Evolutionary conservation across 768 basidiomycete genomes (phyloP), one percentile per base, ranked within the genome.

Genomic region (Collybia mongolica): DNA sequence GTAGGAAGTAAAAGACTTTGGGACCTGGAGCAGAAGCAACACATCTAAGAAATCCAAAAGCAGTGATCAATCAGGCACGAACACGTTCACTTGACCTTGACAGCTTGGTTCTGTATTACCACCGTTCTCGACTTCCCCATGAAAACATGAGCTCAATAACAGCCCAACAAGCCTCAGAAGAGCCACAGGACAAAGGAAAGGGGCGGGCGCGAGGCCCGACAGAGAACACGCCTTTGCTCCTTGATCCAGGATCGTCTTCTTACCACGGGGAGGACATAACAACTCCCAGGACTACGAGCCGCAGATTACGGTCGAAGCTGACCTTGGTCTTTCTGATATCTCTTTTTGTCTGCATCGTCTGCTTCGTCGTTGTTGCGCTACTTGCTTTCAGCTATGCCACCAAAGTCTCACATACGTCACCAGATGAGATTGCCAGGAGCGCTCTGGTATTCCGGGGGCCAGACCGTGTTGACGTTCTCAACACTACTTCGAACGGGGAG

Each of bases 301-400:
- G 67, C 41, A 63, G 59, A 20, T 63, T 79, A 17, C 61, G 70
- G 39, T 63, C 68, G 20, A 69, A 65, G 45, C 67, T 82, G 7
- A 62, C 66, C 1, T 61, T 61, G 39, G 76, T 89, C 49, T 90
- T 90, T 64, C 60, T 83, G n/a, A 60, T 69, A 28, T 79, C 86
- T 0, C 67, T 89, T 5, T 69, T 67, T 23, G 28, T 83, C 40
- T 82, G 77, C 54, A 58, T 84, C 37, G 20, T 80, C 17, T 24
- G 72, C 3, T 70, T 81, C 35, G 57, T 77, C 12, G 44, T 75
- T 2, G 39, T 82, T 8, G 73, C 69, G 3, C 57, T 87, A 15
- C 68, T 89, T 7, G 84, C 81, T 5, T 87, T 80, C 72, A 82
- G 83, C 2, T 90, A 88, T 57, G 80, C 83, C 17, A 72, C 84